These are phyloP conservation scores for Beauveria rudraprayagi DNA, from an alignment of 2,329 filamentous ascomycete species.

Conservation along the genomic window DNA sequence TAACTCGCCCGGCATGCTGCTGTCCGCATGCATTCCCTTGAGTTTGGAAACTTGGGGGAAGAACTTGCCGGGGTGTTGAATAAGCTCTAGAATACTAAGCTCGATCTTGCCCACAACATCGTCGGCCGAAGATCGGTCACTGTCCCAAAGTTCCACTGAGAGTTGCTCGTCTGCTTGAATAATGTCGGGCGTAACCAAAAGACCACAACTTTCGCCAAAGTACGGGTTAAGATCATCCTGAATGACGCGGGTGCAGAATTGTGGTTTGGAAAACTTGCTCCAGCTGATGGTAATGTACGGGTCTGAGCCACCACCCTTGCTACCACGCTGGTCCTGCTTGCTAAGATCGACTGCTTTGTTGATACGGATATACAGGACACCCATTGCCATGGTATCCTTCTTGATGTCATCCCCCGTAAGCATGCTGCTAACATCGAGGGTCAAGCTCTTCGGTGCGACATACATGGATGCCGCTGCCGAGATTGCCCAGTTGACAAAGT, in stretches of 20 bases:
- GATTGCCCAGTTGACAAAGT: constrained; percentile 95
- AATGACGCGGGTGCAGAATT: constrained; percentile 95
- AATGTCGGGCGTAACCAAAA: constrained; percentile 80
- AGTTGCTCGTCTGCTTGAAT: constrained; percentile 92
- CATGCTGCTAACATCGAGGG: constrained; percentile 82
- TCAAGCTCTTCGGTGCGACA: constrained; percentile 90
- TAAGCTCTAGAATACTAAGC: constrained; percentile 87
- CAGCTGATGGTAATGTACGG: constrained; percentile 93
- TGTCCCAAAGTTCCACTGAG: constrained; percentile 93
- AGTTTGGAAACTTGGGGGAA: constrained; percentile 82
- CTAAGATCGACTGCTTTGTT: constrained; percentile 80
- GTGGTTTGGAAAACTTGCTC: constrained; percentile 94
- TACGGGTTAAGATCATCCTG: constrained; percentile 89
- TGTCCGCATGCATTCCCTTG: constrained; percentile 72
- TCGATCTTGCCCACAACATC: constrained; percentile 95
- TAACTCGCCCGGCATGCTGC: constrained; percentile 83
- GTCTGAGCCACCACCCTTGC: constrained; percentile 79
- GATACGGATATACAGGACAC: constrained; percentile 87
- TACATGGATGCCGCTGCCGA: constrained; percentile 81
- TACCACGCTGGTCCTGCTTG: constrained; percentile 82
- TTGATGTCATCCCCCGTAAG: constrained; percentile 85
- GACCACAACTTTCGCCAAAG: constrained; percentile 79
- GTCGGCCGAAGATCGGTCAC: constrained; percentile 83
- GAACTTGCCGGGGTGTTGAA: constrained; percentile 86
- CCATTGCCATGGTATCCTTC: constrained; percentile 79